Percentiles rank a stretch among this genome's conserved stretches.
Evolutionary conservation across 345 rosid species (phyloP).

Genomic region (Populus alba): DNA sequence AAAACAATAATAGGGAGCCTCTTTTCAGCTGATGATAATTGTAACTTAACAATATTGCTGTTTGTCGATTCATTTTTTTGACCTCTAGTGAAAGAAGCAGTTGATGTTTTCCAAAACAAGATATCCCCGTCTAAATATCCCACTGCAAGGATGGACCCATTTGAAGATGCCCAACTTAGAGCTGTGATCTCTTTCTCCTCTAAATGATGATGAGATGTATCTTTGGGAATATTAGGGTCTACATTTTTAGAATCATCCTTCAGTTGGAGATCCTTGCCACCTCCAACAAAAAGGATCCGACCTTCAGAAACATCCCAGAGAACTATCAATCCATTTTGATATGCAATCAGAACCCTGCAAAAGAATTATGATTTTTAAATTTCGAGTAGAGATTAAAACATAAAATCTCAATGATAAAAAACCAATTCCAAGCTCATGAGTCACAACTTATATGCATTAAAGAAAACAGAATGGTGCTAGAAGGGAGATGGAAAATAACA

Average conservation of each 20-base stretch:
- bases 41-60: slow-evolving; percentile 60
- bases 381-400: neutral
- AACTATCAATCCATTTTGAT: slow-evolving; percentile 62
- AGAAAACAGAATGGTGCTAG: neutral
- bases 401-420: neutral
- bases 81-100: slow-evolving; percentile 29
- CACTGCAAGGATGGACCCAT: slow-evolving; percentile 80
- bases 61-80: slow-evolving; percentile 40
- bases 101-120: slow-evolving; percentile 64
- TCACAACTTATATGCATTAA: neutral
- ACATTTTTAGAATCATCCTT: slow-evolving; percentile 40
- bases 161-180: slow-evolving; percentile 79
- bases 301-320: slow-evolving; percentile 87
- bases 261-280: slow-evolving; percentile 62
- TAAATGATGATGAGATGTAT: slow-evolving; percentile 31
- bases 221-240: slow-evolving; percentile 29
- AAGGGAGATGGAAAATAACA: neutral
- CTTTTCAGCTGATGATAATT: slow-evolving; percentile 61
- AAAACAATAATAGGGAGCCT: slow-evolving; percentile 78
- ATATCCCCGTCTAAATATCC: slow-evolving; percentile 92
- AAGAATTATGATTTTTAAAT: slow-evolving; percentile 7
- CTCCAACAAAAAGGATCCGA: slow-evolving; percentile 50
- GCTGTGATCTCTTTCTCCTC: slow-evolving; percentile 79
- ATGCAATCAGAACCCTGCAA: slow-evolving; percentile 79
- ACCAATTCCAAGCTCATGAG: neutral